Base-by-base conservation (phyloP, 305 asterid species). In the Withania somnifera region DNA sequence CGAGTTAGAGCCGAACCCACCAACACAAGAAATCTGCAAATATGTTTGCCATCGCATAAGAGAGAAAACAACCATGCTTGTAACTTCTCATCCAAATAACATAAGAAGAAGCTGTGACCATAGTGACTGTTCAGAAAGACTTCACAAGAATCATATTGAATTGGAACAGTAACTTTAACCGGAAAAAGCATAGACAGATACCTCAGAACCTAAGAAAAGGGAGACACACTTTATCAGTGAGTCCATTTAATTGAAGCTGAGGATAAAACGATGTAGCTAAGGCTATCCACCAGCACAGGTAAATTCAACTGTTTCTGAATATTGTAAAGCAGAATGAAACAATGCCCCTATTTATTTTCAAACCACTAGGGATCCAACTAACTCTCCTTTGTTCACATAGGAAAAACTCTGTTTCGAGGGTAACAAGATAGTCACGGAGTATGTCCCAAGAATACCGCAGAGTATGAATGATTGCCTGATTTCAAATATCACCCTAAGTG, bases 1-100 rank as follows among this genome's bases (percentile, higher is more conserved):
- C 11, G 98, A 80, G 86, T 93, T 95, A 77, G 98, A 94, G 84
- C 99, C 99, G 86, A 95, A 95, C 32, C 99, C 99, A 15, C 99
- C 99, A 85, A 95, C 93, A 80, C 99, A 94, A 83, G 99, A 94
- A 76, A 95, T 94, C 99, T 95, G 92, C 87, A 89, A 77, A 82
- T 77, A 24, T 2, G 54, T 75, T 83, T 28, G 81, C 32, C 86
- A 81, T 68, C 34, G 6, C 63, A 50, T 75, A 75, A 75, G 80
- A 19, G 30, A 75, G 69, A 50, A 28, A 75, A 26, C 6, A 17
- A 28, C 47, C 28, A 24, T n/a, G n/a, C 63, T 26, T 17, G 13
- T 50, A 51, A 50, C 28, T 50, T 14, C 45, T 17, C 80, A 50
- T 75, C 28, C 17, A 75, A 9, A 75, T 50, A 30, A 9, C 45